Evolutionary conservation across 2,329 filamentous ascomycete genomes (phyloP).

Genomic region (Amesomyces nigricolor): DNA sequence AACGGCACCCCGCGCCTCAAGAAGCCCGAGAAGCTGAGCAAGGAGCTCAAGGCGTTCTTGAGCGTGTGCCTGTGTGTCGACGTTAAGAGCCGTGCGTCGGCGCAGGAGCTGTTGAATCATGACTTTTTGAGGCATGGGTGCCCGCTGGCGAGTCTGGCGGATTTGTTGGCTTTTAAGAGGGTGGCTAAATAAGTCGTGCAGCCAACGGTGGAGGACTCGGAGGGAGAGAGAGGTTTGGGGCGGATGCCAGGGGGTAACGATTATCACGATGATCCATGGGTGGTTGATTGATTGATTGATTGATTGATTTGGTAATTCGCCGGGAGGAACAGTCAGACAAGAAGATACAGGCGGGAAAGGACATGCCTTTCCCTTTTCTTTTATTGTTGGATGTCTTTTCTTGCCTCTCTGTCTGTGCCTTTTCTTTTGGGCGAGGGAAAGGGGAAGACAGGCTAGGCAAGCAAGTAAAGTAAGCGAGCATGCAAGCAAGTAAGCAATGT

Average conservation of each 20-base stretch:
- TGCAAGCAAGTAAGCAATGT: too few relatives aligned
- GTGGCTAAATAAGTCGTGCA: slow-evolving; percentile 49
- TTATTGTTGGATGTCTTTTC: slow-evolving; percentile 10
- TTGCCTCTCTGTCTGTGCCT: neutral
- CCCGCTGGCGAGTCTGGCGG: slow-evolving; percentile 72
- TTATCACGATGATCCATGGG: neutral
- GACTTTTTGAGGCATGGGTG: slow-evolving; percentile 95
- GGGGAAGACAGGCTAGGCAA: too few relatives aligned
- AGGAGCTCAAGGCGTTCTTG: slow-evolving; percentile 95
- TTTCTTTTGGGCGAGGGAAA: too few relatives aligned
- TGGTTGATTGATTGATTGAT: neutral
- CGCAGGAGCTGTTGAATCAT: slow-evolving; percentile 80
- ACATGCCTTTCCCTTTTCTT: neutral
- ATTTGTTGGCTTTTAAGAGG: slow-evolving; percentile 83
- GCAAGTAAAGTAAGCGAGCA: too few relatives aligned
- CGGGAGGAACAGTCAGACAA: neutral
- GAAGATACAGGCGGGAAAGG: neutral
- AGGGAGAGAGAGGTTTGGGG: neutral
- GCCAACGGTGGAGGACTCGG: slow-evolving; percentile 6
- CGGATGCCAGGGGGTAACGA: neutral
- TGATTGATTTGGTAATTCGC: neutral
- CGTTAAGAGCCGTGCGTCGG: slow-evolving; percentile 88
- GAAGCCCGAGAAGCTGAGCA: slow-evolving; percentile 96
- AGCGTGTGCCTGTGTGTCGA: slow-evolving; percentile 95
- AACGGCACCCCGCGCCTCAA: slow-evolving; percentile 95